Evolutionary conservation across 2,329 filamentous ascomycete genomes (phyloP).

Genomic region (Epichloe uncinata): DNA sequence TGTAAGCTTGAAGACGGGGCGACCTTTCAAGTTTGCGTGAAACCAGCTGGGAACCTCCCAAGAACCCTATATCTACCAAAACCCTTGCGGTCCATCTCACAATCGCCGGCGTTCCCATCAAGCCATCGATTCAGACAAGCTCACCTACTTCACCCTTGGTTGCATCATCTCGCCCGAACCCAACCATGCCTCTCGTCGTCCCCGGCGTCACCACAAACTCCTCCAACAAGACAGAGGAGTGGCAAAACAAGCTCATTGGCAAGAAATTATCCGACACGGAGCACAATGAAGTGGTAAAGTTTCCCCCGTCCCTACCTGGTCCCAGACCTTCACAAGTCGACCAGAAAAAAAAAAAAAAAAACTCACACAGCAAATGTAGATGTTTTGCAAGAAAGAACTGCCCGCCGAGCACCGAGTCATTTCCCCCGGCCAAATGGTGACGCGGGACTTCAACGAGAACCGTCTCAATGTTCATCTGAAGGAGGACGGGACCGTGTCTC

Average conservation of each 20-base stretch:
- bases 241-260: conserved; percentile 49
- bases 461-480: conserved; percentile 47
- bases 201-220: conserved; percentile 40
- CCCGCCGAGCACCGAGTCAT: conserved; percentile 44
- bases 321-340: background rate
- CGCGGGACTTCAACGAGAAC: conserved; percentile 39
- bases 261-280: conserved; percentile 43
- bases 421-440: conserved; percentile 43
- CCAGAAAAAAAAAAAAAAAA: too few relatives aligned
- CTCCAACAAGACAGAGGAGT: conserved; percentile 38
- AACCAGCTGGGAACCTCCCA: too few relatives aligned
- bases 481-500: conserved; percentile 46
- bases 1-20: background rate
- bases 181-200: conserved; percentile 51
- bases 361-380: conserved; percentile 22
- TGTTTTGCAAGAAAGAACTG: conserved; percentile 46
- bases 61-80: too few relatives aligned
- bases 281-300: conserved; percentile 37
- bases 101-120: too few relatives aligned
- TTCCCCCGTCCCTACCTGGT: background rate
- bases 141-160: background rate
- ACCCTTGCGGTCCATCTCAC: background rate
- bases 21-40: background rate
- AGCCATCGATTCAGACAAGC: background rate
- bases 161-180: background rate